phyloP scores from a whole-genome alignment of 1,284 basidiomycete genomes.

The Pholiota adiposa region DNA sequence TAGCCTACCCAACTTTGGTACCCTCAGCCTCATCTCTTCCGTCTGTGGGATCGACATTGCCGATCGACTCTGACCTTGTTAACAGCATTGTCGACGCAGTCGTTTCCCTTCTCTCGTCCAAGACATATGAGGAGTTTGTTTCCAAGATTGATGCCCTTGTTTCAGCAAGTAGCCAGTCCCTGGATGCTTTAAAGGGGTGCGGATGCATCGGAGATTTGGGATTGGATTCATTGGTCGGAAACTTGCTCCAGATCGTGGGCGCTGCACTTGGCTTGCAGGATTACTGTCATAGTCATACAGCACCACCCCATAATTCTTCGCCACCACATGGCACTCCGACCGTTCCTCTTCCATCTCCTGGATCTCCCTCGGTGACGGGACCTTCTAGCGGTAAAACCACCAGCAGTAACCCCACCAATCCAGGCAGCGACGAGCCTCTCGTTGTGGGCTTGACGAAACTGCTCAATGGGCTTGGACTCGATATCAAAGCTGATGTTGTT shows the following conservation, averaged over 20 bases:
- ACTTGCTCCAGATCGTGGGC: constrained; percentile 15
- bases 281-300: constrained; percentile 4
- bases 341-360: not conserved
- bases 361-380: not conserved
- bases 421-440: constrained; percentile 11
- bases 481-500: constrained; percentile 12
- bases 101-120: constrained; percentile 12
- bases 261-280: constrained; percentile 15
- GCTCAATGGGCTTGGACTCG: constrained; percentile 18
- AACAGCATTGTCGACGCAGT: constrained; percentile 16
- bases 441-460: constrained; percentile 21
- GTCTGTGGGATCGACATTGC: not conserved
- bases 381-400: not conserved
- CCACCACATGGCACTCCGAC: not conserved
- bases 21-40: not conserved
- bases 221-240: constrained; percentile 13
- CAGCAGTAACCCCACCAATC: no score
- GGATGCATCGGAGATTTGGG: constrained; percentile 14
- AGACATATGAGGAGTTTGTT: constrained; percentile 14
- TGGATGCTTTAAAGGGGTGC: constrained; percentile 18
- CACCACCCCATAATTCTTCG: not conserved
- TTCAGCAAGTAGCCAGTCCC: constrained; percentile 1
- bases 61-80: constrained; percentile 12
- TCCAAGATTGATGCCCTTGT: constrained; percentile 5
- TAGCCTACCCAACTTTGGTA: not conserved